Percentiles rank a stretch among this genome's conserved stretches.
Evolutionary conservation across 23 red algal species (phyloP).

Genomic region (Agarophyton chilense): DNA sequence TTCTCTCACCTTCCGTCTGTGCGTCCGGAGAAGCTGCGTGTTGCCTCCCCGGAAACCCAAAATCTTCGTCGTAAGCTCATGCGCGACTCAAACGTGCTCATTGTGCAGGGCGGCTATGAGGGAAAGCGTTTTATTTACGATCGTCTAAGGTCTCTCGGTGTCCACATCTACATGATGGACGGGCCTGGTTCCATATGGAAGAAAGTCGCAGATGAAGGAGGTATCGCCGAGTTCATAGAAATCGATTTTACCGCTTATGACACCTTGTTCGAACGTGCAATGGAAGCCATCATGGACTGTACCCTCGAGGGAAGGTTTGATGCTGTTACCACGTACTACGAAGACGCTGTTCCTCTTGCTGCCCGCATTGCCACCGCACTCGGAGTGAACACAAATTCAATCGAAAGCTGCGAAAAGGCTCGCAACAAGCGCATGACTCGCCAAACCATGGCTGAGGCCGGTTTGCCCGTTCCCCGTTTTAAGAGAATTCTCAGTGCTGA

Average conservation of each 20-base stretch:
- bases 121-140: constrained; percentile 93
- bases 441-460: constrained; percentile 71
- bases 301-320: constrained; percentile 39
- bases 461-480: constrained; percentile 83
- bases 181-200: constrained; percentile 77
- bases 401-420: constrained; percentile 74
- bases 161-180: constrained; percentile 89
- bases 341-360: constrained; percentile 85
- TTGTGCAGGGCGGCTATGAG: constrained; percentile 88
- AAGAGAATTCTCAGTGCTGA: constrained; percentile 20
- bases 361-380: constrained; percentile 83
- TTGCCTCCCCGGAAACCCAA: constrained; percentile 38
- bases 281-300: constrained; percentile 50
- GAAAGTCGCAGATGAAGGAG: constrained; percentile 12
- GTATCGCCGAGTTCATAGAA: constrained; percentile 78
- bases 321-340: constrained; percentile 92
- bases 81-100: constrained; percentile 84
- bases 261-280: constrained; percentile 43
- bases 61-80: constrained; percentile 87
- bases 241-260: constrained; percentile 81
- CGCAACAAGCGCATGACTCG: constrained; percentile 88
- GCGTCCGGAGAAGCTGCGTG: constrained; percentile 29
- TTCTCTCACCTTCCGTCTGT: constrained; percentile 83
- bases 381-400: constrained; percentile 54
- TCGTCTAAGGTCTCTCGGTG: constrained; percentile 73